phyloP scores from a whole-genome alignment of 1,284 basidiomycete genomes.

The Grifola frondosa region DNA sequence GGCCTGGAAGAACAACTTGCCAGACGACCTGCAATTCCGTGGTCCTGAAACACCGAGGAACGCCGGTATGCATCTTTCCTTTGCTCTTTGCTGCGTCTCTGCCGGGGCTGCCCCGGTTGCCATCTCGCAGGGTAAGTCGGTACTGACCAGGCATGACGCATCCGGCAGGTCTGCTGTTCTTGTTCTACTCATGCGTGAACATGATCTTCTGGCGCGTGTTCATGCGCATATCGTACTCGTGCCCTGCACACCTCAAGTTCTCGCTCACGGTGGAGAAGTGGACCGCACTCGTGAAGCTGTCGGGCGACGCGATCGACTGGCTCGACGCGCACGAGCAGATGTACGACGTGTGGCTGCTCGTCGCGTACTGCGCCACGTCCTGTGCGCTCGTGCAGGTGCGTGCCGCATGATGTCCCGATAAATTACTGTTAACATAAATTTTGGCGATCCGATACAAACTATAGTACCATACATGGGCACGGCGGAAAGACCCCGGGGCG shows the following conservation, averaged over 20 bases:
- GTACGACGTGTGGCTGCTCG: conserved; percentile 86
- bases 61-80: conserved; percentile 52
- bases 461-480: conserved; percentile 91
- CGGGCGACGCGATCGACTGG: conserved; percentile 87
- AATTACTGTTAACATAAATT: conserved; percentile 12
- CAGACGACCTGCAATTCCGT: conserved; percentile 71
- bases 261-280: conserved; percentile 79
- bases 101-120: conserved; percentile 2
- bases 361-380: conserved; percentile 86
- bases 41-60: conserved; percentile 62
- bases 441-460: too few relatives aligned
- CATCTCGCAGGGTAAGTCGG: not conserved
- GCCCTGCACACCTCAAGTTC: conserved; percentile 84
- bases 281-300: conserved; percentile 70
- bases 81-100: conserved; percentile 6
- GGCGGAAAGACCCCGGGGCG: conserved; percentile 75
- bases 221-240: conserved; percentile 90
- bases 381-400: conserved; percentile 88
- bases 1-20: conserved; percentile 74
- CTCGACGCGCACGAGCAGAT: conserved; percentile 76
- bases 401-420: conserved; percentile 6
- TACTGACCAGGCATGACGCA: not conserved
- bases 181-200: conserved; percentile 83
- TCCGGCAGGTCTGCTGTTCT: conserved; percentile 58
- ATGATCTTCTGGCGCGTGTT: conserved; percentile 94